These are phyloP conservation scores for Pelargonium citronellum DNA, from an alignment of 441 rosid genomes.

Conservation along the genomic window DNA sequence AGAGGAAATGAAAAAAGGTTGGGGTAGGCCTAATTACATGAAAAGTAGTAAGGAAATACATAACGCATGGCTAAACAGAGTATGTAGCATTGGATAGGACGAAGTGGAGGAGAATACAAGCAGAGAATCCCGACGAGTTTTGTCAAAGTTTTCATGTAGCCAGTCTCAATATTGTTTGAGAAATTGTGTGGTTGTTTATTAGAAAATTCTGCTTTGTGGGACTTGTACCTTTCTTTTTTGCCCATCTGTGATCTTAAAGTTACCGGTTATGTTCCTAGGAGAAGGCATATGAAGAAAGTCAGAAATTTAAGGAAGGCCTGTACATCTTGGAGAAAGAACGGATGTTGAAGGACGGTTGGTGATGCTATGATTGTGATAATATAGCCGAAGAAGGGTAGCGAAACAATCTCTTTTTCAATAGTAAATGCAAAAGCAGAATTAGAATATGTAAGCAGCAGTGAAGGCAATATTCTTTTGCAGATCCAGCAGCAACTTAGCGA, in stretches of 20 bases:
- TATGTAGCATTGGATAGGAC: too few relatives aligned
- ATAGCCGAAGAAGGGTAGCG: neutral
- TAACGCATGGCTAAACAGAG: too few relatives aligned
- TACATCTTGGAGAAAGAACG: conserved; percentile 42
- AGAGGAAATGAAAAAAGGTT: too few relatives aligned
- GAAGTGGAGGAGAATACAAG: too few relatives aligned
- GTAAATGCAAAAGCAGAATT: neutral
- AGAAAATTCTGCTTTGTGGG: too few relatives aligned
- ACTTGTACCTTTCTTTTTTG: neutral
- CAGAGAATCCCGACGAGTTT: too few relatives aligned
- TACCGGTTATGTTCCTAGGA: conserved; percentile 24
- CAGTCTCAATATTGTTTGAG: too few relatives aligned
- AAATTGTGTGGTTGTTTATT: too few relatives aligned
- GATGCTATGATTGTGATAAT: conserved; percentile 15
- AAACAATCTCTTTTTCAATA: neutral
- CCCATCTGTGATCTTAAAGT: neutral
- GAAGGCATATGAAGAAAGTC: conserved; percentile 41
- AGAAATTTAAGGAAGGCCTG: conserved; percentile 39
- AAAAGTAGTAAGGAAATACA: too few relatives aligned
- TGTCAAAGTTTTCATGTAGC: too few relatives aligned
- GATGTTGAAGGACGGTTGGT: conserved; percentile 34
- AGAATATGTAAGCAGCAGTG: neutral
- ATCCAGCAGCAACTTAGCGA: neutral
- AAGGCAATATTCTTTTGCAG: neutral
- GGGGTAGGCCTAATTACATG: too few relatives aligned